Percentiles rank a stretch among this genome's conserved stretches.
Conservation (phyloP, 305 asterid species). For the Fraxinus platypoda region DNA sequence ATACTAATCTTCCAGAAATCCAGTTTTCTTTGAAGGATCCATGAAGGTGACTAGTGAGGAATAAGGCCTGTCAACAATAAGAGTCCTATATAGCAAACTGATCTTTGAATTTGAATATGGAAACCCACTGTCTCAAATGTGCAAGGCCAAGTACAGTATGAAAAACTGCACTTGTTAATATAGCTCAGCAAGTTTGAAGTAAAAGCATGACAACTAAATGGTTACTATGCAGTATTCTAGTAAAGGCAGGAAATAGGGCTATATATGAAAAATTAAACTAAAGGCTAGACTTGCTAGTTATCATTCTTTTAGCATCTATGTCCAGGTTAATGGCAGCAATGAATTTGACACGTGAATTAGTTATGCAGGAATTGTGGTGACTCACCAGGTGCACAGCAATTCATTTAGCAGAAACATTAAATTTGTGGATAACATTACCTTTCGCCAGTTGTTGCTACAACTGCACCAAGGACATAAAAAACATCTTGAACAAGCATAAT, state of each 20-base stretch:
- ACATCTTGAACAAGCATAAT: slow-evolving; percentile 48
- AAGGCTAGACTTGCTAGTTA: neutral
- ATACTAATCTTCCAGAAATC: neutral
- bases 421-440: slow-evolving; percentile 45
- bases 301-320: neutral
- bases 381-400: slow-evolving; percentile 3
- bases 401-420: slow-evolving; percentile 19
- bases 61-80: neutral
- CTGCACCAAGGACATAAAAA: slow-evolving; percentile 50
- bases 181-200: neutral
- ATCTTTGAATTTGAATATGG: neutral
- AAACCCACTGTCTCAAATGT: neutral
- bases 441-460: slow-evolving; percentile 74
- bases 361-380: neutral
- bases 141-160: neutral
- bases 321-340: neutral
- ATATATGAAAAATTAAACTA: neutral
- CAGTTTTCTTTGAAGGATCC: neutral
- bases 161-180: neutral
- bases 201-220: neutral
- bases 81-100: neutral
- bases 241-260: neutral
- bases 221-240: neutral
- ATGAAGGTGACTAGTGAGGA: neutral
- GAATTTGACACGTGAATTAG: neutral